Percentiles rank a stretch among this genome's conserved stretches.
phyloP scores from a whole-genome alignment of 2,329 filamentous ascomycete genomes.

The Chrysoporthe austroafricana region DNA sequence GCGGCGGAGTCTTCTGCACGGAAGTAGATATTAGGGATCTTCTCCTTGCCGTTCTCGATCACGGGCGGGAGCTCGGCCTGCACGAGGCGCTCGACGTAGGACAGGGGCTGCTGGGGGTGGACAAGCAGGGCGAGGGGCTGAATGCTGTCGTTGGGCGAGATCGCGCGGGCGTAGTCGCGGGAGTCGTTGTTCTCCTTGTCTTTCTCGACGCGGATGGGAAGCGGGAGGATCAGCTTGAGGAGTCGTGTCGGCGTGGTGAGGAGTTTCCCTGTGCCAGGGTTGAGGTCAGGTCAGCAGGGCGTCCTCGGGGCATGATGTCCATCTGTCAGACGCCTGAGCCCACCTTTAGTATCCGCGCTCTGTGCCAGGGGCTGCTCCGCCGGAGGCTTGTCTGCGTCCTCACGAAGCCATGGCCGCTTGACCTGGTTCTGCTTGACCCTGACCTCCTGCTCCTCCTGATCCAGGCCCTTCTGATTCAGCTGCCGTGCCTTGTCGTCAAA shows the following conservation, averaged over 20 bases:
- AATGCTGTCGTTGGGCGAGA: conserved; percentile 52
- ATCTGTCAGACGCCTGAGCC: not conserved
- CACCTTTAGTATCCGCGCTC: conserved; percentile 40
- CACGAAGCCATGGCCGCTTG: conserved; percentile 67
- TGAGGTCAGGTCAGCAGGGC: conserved; percentile 12
- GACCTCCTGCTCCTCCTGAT: conserved; percentile 44
- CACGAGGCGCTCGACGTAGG: conserved; percentile 85
- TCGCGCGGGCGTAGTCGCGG: conserved; percentile 40
- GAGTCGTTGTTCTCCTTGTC: conserved; percentile 39
- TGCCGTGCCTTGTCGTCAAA: conserved; percentile 36
- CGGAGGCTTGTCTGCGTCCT: conserved; percentile 54
- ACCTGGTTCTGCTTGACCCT: conserved; percentile 59
- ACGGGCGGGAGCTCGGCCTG: conserved; percentile 82
- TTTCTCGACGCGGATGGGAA: conserved; percentile 54
- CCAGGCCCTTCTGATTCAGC: conserved; percentile 39
- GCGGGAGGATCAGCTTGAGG: conserved; percentile 78
- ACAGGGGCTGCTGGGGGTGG: conserved; percentile 88
- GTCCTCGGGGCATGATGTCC: not conserved
- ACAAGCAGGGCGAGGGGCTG: conserved; percentile 84
- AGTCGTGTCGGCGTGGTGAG: conserved; percentile 80
- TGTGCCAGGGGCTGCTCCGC: conserved; percentile 35
- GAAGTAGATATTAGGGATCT: conserved; percentile 76
- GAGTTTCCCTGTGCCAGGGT: conserved; percentile 64
- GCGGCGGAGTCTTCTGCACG: conserved; percentile 76
- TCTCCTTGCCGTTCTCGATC: conserved; percentile 65